Evolutionary conservation across 1,284 basidiomycete species (phyloP), one percentile per base, ranked within the genome.

Genomic region (Cystobasidium slooffiae): DNA sequence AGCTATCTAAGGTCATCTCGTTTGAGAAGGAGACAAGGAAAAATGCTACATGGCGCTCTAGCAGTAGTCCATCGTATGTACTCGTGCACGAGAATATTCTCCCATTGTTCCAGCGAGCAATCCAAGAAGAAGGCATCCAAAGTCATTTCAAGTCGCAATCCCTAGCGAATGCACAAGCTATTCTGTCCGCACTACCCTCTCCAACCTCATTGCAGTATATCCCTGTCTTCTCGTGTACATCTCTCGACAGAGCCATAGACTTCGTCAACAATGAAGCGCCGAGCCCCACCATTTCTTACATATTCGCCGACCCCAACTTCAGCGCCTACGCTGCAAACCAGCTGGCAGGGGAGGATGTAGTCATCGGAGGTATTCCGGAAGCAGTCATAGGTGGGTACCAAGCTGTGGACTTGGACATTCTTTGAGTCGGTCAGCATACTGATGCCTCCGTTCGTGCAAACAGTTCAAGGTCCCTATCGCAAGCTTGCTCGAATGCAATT

Each of bases 261-360:
- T 56, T 56, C 53, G 31, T 56, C 53, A 37, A 20, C n/a, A 37
- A 56, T 37, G 53, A 56, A 22, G 53, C 53, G 53, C 53, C 31
- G 14, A 56, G 14, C 14, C 53, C 53, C 3, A 56, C 53, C 12
- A 24, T 37, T 56, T 20, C 31, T 22, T 56, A 56, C 53, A 7
- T 56, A 20, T 18, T 22, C 22, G 53, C 53, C 12, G 22, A 20
- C 14, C 53, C 53, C 7, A 12, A 20, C 14, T 56, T 56, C 22
- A 22, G 53, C 31, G 53, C 53, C 1, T 56, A 56, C 7, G 53
- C 53, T 24, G 53, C 53, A 8, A 37, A 22, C 5, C 53, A 56
- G n/a, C 53, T 56, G 22, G 20, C 22, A 1, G n/a, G 18, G 4
- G 53, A 56, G 3, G 53, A 56, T 37, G 53, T 56, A 3, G 53